phyloP scores from a whole-genome alignment of 106 monocot genomes.

The Dendrobium officinale region DNA sequence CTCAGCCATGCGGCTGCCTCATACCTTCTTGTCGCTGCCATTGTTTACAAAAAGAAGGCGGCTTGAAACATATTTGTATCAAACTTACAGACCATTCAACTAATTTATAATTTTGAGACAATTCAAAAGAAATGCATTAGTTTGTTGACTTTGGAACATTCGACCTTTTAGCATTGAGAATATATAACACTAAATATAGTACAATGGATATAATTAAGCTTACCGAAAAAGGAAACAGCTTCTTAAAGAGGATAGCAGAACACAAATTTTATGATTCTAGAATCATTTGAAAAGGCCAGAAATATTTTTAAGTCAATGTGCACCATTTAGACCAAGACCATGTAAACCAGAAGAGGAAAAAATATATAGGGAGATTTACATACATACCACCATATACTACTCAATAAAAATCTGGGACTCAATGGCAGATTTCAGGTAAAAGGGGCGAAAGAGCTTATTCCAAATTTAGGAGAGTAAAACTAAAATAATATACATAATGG shows the following conservation, averaged over 20 bases:
- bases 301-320: neutral
- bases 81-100: neutral
- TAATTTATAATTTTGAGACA: neutral
- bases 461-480: too few species aligned
- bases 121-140: neutral
- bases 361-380: too few species aligned
- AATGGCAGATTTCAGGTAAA: too few species aligned
- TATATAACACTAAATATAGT: neutral
- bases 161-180: neutral
- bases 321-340: neutral
- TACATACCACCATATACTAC: too few species aligned
- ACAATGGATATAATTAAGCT: neutral
- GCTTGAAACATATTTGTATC: neutral
- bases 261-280: neutral
- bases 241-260: neutral
- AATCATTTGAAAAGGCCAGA: neutral
- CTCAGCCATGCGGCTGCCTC: slow-evolving; percentile 81
- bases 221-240: neutral
- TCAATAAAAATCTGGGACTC: too few species aligned
- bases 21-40: slow-evolving; percentile 64
- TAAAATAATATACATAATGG: too few species aligned
- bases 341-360: neutral
- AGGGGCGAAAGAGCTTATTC: too few species aligned
- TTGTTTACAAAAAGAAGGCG: neutral
- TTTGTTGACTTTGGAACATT: neutral